Evolutionary conservation across 768 basidiomycete species (phyloP), one percentile per base, ranked within the genome.

Genomic region (Suillus hirtellus): DNA sequence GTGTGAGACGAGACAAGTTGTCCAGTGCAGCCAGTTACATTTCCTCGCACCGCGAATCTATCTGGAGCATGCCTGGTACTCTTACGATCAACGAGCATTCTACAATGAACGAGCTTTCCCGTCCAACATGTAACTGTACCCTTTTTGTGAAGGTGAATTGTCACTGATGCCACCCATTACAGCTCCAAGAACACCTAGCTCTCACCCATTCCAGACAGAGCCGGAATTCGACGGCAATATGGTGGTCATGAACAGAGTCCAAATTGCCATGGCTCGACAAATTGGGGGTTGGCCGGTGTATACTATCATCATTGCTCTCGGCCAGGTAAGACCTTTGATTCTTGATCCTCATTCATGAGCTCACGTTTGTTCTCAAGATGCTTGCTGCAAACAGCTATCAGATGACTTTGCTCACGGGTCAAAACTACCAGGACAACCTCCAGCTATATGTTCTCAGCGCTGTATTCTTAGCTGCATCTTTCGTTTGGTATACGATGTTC

Each of bases 341-440:
- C 19, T 61, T 19, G 12, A 31, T 37, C 40, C 38, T 12, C 34
- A 14, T 50, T 35, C 9, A 43, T 63, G 67, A 42, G 69, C 42
- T 38, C 21, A 31, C 31, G 47, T 63, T 35, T 15, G 15, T 31
- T 58, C 61, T 55, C 9, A 67, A 90, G 85, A 93, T 95, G 90
- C 77, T 95, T 66, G 88, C 89, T 62, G 93, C 93, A 3, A 94
- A 93, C 37, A 96, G 94, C 71, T 97, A 96, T 86, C 95, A 97
- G 77, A 91, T 96, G 71, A 96, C 94, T 19, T 78, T 97, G 42
- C 82, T 96, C 21, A 89, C 91, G 21, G 95, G 95, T 60, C 86
- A 89, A 69, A 95, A 93, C 68, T 93, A 88, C 77, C 87, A 93
- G 73, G 83, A 87, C 65, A 81, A 90, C 68, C 65, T 92, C 31